A percentile compares a stretch with the other conserved stretches of the same genome.
These are phyloP conservation scores for Ogataea glucozyma DNA, from an alignment of 805 yeast species.

Conservation along the genomic window DNA sequence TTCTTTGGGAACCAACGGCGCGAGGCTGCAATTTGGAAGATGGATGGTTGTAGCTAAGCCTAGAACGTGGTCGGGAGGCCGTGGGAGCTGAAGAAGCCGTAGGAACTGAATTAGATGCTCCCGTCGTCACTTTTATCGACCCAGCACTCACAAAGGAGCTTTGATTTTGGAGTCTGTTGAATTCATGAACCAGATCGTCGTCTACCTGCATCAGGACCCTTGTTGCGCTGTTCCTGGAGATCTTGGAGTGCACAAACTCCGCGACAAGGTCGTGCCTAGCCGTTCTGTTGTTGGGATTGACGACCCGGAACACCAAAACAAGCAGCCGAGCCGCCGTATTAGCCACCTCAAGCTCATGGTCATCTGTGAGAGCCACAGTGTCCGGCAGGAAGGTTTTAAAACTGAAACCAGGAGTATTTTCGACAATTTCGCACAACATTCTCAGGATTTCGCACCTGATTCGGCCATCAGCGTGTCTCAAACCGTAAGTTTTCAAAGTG, in stretches of 20 bases:
- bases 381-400: constrained; percentile 33
- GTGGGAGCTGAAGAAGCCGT: constrained; percentile 1
- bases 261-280: constrained; percentile 48
- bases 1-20: constrained; percentile 2
- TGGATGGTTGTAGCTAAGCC: constrained; percentile 10
- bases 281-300: constrained; percentile 32
- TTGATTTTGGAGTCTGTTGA: constrained; percentile 14
- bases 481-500: constrained; percentile 44
- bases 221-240: constrained; percentile 28
- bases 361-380: constrained; percentile 27
- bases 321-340: constrained; percentile 32
- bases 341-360: constrained; percentile 19
- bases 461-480: constrained; percentile 39
- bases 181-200: constrained; percentile 25
- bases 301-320: constrained; percentile 38
- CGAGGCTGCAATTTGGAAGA: too few relatives aligned
- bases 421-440: constrained; percentile 46
- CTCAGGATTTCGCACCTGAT: constrained; percentile 46
- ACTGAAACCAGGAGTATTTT: constrained; percentile 36
- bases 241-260: constrained; percentile 40
- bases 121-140: constrained; percentile 28
- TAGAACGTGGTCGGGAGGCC: constrained; percentile 19
- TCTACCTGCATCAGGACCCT: constrained; percentile 35
- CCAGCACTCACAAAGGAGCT: constrained; percentile 33
- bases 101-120: constrained; percentile 5